Evolutionary conservation across 495 filamentous ascomycete species (phyloP).

Genomic region (Parachaetomium inaequale): DNA sequence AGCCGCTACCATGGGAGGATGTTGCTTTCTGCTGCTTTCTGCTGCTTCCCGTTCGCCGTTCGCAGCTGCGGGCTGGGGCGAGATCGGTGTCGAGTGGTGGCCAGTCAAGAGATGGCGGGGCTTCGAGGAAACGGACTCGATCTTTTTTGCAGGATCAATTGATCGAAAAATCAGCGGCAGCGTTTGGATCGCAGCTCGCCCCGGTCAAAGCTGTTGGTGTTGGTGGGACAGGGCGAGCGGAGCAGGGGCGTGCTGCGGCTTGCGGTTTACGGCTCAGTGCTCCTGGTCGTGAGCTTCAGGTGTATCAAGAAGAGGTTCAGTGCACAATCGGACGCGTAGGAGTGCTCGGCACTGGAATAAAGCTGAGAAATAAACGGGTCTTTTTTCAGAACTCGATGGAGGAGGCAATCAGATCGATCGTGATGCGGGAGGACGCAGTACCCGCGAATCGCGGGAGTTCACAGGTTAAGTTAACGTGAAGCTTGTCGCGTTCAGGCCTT

Average conservation of each 20-base stretch:
- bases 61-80: not conserved
- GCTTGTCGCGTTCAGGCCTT: too few relatives aligned
- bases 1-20: conserved; percentile 18
- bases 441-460: not conserved
- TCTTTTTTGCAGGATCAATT: not conserved
- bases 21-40: not conserved
- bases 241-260: not conserved
- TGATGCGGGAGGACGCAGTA: not conserved
- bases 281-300: too few relatives aligned
- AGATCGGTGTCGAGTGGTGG: not conserved
- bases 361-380: not conserved
- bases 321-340: not conserved
- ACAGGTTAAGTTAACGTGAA: not conserved
- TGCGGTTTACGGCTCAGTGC: not conserved
- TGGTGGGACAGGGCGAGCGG: not conserved
- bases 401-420: not conserved
- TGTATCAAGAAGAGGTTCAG: too few relatives aligned
- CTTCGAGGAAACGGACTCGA: not conserved
- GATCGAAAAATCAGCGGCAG: not conserved
- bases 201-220: conserved; percentile 8
- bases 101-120: not conserved
- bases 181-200: not conserved
- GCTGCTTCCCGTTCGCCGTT: too few relatives aligned
- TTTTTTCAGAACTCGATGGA: not conserved
- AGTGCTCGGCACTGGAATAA: not conserved